A percentile compares a stretch with the other conserved stretches of the same genome.
phyloP scores from a whole-genome alignment of 2,329 filamentous ascomycete species.

The Fusarium sp. region DNA sequence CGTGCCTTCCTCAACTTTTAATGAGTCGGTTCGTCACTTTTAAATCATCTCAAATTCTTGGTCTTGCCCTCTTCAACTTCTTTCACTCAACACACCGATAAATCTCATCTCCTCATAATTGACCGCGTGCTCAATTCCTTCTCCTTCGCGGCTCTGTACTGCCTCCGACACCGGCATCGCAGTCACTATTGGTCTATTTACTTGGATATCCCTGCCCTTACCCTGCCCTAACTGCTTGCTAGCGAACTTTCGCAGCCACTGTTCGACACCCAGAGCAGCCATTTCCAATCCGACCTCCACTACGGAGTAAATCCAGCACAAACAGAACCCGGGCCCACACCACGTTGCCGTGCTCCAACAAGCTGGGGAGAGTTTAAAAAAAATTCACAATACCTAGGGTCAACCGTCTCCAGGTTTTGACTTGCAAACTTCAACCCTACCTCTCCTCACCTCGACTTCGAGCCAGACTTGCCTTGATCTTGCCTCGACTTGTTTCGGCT shows the following conservation, averaged over 20 bases:
- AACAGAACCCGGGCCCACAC: slow-evolving; percentile 32
- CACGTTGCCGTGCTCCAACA: slow-evolving; percentile 41
- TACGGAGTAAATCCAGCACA: slow-evolving; percentile 15
- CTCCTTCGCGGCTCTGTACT: background rate
- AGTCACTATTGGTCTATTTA: slow-evolving; percentile 9
- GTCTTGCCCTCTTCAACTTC: background rate
- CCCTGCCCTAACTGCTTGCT: slow-evolving; percentile 24
- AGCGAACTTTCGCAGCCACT: slow-evolving; percentile 13
- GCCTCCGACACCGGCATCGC: slow-evolving; percentile 32
- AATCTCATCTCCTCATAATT: background rate
- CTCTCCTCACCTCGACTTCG: slow-evolving; percentile 7
- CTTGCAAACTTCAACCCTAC: slow-evolving; percentile 39
- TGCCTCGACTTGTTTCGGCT: slow-evolving; percentile 34
- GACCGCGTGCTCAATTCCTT: background rate
- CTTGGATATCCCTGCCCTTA: slow-evolving; percentile 35
- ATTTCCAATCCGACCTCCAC: slow-evolving; percentile 46
- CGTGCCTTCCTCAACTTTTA: slow-evolving; percentile 30
- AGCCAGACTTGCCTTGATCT: slow-evolving; percentile 35
- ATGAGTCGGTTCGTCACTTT: slow-evolving; percentile 16
- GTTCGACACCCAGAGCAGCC: slow-evolving; percentile 31
- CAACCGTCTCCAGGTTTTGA: slow-evolving; percentile 31
- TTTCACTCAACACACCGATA: background rate
- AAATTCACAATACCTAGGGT: slow-evolving; percentile 30
- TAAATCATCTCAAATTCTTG: background rate
- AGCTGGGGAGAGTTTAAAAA: slow-evolving; percentile 36